Conservation (phyloP, 2,329 filamentous ascomycete genomes). For the Penicillium psychrosexuale region DNA sequence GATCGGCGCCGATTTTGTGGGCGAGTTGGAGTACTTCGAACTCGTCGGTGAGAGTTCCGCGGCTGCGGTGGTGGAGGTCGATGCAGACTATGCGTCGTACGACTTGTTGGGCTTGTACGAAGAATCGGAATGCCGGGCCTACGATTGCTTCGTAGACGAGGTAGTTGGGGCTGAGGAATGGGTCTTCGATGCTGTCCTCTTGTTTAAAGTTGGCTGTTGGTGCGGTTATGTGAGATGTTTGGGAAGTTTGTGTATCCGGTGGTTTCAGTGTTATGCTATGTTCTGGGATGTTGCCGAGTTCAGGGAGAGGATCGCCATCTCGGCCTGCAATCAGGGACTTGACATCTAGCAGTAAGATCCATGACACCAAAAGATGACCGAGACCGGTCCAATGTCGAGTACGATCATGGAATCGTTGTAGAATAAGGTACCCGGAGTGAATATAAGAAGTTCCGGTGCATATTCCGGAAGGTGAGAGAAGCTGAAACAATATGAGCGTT, state of each 20-base stretch:
- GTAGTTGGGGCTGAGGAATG: slow-evolving; percentile 28
- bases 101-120: slow-evolving; percentile 33
- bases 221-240: not conserved
- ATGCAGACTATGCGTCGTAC: slow-evolving; percentile 35
- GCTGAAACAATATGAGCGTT: slow-evolving; percentile 14
- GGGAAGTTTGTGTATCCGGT: not conserved
- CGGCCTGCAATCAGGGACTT: slow-evolving; percentile 37
- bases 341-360: slow-evolving; percentile 36
- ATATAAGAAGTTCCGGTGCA: slow-evolving; percentile 31
- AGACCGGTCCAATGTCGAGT: slow-evolving; percentile 30
- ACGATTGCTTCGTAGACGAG: slow-evolving; percentile 33
- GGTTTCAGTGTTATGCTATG: not conserved
- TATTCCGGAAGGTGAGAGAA: slow-evolving; percentile 29
- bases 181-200: slow-evolving; percentile 16
- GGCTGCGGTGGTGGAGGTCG: slow-evolving; percentile 39
- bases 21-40: slow-evolving; percentile 40
- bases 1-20: slow-evolving; percentile 35
- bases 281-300: slow-evolving; percentile 26
- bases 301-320: slow-evolving; percentile 33
- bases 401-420: slow-evolving; percentile 30
- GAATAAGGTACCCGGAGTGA: slow-evolving; percentile 29
- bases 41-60: slow-evolving; percentile 38
- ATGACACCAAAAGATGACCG: slow-evolving; percentile 29
- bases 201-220: slow-evolving; percentile 6
- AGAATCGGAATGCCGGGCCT: slow-evolving; percentile 34